These are phyloP conservation scores for Russula vinacea DNA, from an alignment of 768 basidiomycete genomes.

Conservation along the genomic window DNA sequence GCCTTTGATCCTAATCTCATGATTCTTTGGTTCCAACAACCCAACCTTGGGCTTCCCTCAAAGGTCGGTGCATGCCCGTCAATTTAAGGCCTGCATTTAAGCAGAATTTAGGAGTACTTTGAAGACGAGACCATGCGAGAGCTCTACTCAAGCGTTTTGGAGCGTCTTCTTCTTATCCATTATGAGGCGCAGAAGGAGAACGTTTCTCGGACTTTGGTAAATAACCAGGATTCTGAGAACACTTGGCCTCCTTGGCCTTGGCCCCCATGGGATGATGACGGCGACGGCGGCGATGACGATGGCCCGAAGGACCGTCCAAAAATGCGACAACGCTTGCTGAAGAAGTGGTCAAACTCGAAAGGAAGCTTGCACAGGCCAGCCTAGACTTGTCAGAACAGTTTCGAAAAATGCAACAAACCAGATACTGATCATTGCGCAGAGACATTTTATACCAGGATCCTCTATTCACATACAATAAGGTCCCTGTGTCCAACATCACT, in stretches of 20 bases:
- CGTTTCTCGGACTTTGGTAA: constrained; percentile 19
- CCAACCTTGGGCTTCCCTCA: constrained; percentile 76
- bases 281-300: constrained; percentile 49
- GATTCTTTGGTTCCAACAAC: constrained; percentile 82
- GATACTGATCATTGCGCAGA: constrained; percentile 37
- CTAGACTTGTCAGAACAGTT: constrained; percentile 62
- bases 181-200: constrained; percentile 45
- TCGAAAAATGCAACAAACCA: not conserved
- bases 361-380: constrained; percentile 69
- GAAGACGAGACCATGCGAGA: constrained; percentile 66
- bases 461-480: constrained; percentile 84
- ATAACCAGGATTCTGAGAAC: constrained; percentile 41
- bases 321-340: constrained; percentile 63
- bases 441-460: constrained; percentile 77
- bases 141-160: constrained; percentile 67
- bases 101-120: constrained; percentile 72
- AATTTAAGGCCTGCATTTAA: constrained; percentile 2
- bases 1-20: constrained; percentile 83
- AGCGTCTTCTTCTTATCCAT: constrained; percentile 60
- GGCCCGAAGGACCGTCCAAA: constrained; percentile 49
- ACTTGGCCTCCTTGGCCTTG: constrained; percentile 81
- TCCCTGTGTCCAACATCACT: constrained; percentile 64
- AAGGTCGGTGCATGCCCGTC: constrained; percentile 50
- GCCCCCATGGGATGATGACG: constrained; percentile 65
- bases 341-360: constrained; percentile 75